phyloP scores from a whole-genome alignment of 805 yeast genomes.

The Cyberlindnera nakhonratchasimensis region DNA sequence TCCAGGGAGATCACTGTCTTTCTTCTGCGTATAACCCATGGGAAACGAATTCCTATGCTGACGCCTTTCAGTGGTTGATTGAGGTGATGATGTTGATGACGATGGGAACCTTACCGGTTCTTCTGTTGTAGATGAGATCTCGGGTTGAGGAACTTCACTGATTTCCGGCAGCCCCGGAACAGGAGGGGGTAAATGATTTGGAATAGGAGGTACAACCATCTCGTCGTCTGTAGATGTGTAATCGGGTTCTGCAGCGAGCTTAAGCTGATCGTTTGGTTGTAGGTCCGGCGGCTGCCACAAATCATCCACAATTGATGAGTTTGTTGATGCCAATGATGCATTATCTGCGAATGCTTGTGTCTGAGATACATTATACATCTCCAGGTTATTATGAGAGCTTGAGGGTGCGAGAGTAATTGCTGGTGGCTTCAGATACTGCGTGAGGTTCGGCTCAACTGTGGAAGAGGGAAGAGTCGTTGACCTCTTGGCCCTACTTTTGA shows the following conservation, averaged over 20 bases:
- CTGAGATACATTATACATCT: background rate
- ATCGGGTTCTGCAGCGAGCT: constrained; percentile 29
- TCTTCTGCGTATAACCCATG: background rate
- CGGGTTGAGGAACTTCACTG: background rate
- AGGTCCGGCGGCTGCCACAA: constrained; percentile 39
- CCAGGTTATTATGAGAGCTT: constrained; percentile 2
- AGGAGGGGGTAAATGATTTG: constrained; percentile 16
- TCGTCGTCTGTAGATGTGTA: constrained; percentile 18
- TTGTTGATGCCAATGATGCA: constrained; percentile 14
- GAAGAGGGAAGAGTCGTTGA: constrained; percentile 32
- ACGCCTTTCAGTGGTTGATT: constrained; percentile 9
- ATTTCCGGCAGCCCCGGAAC: background rate
- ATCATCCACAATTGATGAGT: constrained; percentile 24
- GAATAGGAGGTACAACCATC: background rate
- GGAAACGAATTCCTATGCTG: constrained; percentile 17
- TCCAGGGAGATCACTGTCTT: no score
- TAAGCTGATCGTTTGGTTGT: constrained; percentile 38
- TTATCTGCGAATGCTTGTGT: constrained; percentile 5
- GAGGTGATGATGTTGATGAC: background rate
- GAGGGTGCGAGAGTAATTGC: background rate
- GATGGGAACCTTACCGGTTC: background rate
- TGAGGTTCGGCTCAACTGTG: constrained; percentile 16
- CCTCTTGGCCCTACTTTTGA: constrained; percentile 23
- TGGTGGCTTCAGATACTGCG: constrained; percentile 11
- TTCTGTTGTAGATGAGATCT: background rate